Evolutionary conservation across 805 yeast genomes (phyloP).

Genomic region (Zygosaccharomyces bisporus): DNA sequence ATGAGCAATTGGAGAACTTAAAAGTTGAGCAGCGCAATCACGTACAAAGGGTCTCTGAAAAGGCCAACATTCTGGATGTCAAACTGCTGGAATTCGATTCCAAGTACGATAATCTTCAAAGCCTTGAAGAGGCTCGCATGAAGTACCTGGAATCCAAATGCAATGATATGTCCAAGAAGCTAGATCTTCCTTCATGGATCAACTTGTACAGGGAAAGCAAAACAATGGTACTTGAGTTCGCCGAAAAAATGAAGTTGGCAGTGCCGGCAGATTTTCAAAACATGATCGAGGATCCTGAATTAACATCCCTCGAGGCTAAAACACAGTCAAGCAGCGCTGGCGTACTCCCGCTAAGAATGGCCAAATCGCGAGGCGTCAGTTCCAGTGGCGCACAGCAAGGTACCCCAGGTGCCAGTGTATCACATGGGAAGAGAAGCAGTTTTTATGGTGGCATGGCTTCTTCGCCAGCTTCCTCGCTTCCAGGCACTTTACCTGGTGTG

Average conservation of each 20-base stretch:
- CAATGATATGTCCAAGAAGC: conserved; percentile 11
- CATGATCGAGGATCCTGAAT: conserved; percentile 10
- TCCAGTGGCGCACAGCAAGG: conserved; percentile 1
- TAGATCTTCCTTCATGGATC: conserved; percentile 22
- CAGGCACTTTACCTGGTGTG: conserved; percentile 24
- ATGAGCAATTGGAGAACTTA: conserved; percentile 11
- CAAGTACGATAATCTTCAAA: conserved; percentile 13
- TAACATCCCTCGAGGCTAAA: conserved; percentile 6
- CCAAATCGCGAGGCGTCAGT: conserved; percentile 11
- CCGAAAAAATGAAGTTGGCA: conserved; percentile 17
- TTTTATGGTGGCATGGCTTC: conserved; percentile 25
- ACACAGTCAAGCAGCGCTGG: conserved; percentile 3
- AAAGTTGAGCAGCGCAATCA: conserved; percentile 10
- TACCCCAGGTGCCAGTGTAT: conserved; percentile 4
- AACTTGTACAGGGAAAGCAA: conserved; percentile 19
- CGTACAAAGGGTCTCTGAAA: conserved; percentile 8
- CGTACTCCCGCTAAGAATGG: conserved; percentile 11
- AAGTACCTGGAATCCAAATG: conserved; percentile 11
- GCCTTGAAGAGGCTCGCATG: conserved; percentile 11
- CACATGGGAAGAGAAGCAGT: conserved; percentile 25
- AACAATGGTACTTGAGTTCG: conserved; percentile 18
- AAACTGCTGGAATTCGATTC: conserved; percentile 12
- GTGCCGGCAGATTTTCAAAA: conserved; percentile 8
- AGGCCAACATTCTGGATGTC: conserved; percentile 5
- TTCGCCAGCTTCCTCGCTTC: conserved; percentile 15